Conservation (phyloP, 2,329 filamentous ascomycete species). For the Thelonectria blattea region DNA sequence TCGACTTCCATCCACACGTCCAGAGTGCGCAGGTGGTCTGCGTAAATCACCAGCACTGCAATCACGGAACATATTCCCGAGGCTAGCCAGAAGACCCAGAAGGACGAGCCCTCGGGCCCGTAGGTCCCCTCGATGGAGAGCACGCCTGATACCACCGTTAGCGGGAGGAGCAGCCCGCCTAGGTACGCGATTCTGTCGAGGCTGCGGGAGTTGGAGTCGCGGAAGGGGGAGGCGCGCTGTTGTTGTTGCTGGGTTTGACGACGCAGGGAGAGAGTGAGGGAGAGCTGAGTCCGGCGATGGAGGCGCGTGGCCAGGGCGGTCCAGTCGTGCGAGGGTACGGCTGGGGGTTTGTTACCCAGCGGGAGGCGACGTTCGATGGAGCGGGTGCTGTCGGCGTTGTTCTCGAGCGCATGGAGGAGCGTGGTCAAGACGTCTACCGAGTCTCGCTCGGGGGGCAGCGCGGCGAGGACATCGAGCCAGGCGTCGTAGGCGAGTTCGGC, state of each 20-base stretch:
- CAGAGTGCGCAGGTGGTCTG: constrained; percentile 52
- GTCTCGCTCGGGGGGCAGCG: constrained; percentile 23
- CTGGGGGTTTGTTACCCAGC: neutral
- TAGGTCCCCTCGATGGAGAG: constrained; percentile 55
- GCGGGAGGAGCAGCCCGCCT: constrained; percentile 55
- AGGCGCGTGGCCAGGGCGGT: constrained; percentile 30
- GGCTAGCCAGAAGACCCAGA: constrained; percentile 58
- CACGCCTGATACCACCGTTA: constrained; percentile 55
- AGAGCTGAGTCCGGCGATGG: constrained; percentile 33
- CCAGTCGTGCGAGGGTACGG: constrained; percentile 31
- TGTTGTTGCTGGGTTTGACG: neutral
- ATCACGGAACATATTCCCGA: constrained; percentile 47
- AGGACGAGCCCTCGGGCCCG: constrained; percentile 47
- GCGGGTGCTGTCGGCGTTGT: constrained; percentile 33
- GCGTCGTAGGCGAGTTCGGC: constrained; percentile 36
- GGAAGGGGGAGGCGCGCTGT: constrained; percentile 12
- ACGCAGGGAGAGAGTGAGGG: constrained; percentile 17
- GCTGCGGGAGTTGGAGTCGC: constrained; percentile 46
- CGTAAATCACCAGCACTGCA: constrained; percentile 53
- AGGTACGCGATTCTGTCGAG: constrained; percentile 57
- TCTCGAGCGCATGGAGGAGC: constrained; percentile 34
- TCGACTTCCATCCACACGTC: constrained; percentile 55
- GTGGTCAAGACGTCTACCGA: constrained; percentile 28
- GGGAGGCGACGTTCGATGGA: constrained; percentile 25
- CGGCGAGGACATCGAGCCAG: constrained; percentile 36